Evolutionary conservation across 75 land plant species (phyloP).

Genomic region (Picea sitchensis): DNA sequence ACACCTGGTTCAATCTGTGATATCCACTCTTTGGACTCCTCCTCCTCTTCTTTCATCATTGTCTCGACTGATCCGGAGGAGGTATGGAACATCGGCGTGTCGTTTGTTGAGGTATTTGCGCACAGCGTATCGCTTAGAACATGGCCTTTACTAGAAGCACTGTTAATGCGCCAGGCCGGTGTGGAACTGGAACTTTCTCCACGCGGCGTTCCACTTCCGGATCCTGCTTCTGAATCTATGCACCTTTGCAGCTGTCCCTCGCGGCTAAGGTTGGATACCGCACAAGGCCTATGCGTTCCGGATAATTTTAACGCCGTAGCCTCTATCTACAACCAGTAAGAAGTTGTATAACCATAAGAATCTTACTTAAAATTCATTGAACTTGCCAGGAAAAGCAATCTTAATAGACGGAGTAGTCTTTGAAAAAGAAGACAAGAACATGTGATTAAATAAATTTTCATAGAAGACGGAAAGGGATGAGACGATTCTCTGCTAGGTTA

Average conservation of each 20-base stretch:
- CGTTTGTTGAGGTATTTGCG: constrained; percentile 33
- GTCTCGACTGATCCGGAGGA: constrained; percentile 22
- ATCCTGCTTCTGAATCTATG: constrained; percentile 22
- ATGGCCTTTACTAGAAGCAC: constrained; percentile 13
- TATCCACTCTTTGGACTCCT: constrained; percentile 78
- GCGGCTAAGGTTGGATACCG: constrained; percentile 25
- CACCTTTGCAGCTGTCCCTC: constrained; percentile 4
- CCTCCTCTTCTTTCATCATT: constrained; percentile 41
- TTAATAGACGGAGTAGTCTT: neutral
- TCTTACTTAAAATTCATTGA: neutral
- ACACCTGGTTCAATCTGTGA: constrained; percentile 96
- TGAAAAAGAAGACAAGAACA: too few relatives aligned
- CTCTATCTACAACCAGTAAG: constrained; percentile 55
- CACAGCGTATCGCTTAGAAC: constrained; percentile 26
- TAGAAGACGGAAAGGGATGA: too few relatives aligned
- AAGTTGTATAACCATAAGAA: too few relatives aligned
- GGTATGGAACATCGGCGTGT: constrained; percentile 23
- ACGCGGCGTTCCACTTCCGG: constrained; percentile 5
- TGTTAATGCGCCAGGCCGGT: constrained; percentile 23
- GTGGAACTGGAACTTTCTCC: constrained; percentile 35
- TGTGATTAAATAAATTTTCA: too few relatives aligned
- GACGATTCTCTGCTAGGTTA: too few relatives aligned
- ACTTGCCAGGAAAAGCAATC: neutral
- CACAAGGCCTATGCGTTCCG: constrained; percentile 79
- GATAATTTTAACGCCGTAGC: constrained; percentile 76